Percentiles rank a stretch among this genome's conserved stretches.
Conservation (phyloP, 176 grass and related monocot species). For the Carex parvula region DNA sequence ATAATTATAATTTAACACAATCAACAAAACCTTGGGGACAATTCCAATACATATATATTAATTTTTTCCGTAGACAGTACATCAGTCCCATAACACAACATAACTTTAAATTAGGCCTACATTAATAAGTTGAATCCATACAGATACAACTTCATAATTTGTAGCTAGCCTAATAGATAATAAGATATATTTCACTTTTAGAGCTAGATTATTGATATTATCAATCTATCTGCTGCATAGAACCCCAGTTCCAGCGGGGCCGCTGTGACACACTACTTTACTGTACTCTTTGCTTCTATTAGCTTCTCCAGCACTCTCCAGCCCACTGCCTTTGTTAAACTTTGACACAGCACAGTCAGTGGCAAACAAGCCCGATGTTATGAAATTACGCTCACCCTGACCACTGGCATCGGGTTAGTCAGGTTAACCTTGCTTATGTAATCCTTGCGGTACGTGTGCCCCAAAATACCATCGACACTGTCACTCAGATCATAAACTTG, state of each 20-base stretch:
- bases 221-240: conserved; percentile 10
- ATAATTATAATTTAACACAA: neutral
- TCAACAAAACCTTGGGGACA: neutral
- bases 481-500: conserved; percentile 32
- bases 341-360: conserved; percentile 16
- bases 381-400: conserved; percentile 28
- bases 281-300: neutral
- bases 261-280: conserved; percentile 8
- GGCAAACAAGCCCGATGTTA: conserved; percentile 16
- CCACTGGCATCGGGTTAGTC: conserved; percentile 25
- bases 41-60: neutral
- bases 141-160: conserved; percentile 1
- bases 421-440: conserved; percentile 33
- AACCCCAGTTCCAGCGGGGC: neutral
- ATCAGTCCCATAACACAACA: neutral
- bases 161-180: neutral
- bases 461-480: conserved; percentile 29
- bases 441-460: conserved; percentile 26
- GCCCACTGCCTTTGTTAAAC: conserved; percentile 8
- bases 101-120: neutral
- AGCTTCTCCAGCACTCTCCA: neutral
- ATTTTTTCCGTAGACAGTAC: neutral
- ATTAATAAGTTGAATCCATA: neutral
- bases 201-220: neutral
- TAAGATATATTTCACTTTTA: neutral